These are phyloP conservation scores for Cymbopogon flexuosus DNA, from an alignment of 202 grass and related monocot species.

Conservation along the genomic window DNA sequence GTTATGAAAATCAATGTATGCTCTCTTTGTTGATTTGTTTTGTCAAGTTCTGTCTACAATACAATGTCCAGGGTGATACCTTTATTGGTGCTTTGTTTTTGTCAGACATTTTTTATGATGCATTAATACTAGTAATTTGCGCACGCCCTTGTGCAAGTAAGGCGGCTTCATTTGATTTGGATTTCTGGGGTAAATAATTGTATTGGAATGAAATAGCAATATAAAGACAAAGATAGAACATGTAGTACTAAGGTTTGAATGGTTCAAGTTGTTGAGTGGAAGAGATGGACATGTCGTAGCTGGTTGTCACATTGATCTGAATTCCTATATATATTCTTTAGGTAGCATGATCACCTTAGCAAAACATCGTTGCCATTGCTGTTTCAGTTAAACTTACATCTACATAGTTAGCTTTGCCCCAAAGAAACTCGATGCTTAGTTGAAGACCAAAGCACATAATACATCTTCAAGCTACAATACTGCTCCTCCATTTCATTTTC, in stretches of 20 bases:
- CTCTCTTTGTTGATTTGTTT: neutral
- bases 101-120: neutral
- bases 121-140: neutral
- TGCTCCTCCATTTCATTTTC: neutral
- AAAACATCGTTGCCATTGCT: neutral
- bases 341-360: neutral
- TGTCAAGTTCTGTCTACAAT: neutral
- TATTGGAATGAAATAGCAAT: neutral
- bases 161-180: neutral
- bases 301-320: neutral
- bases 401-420: no score
- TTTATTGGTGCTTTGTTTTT: slow-evolving; percentile 8
- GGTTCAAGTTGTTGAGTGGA: neutral
- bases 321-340: neutral
- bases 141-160: neutral
- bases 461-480: neutral
- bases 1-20: neutral
- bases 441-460: neutral
- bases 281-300: neutral
- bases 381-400: neutral
- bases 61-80: neutral
- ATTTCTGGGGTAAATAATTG: neutral
- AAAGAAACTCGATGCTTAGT: neutral
- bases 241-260: neutral
- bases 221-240: neutral